These are phyloP conservation scores for Thelephora terrestris DNA, from an alignment of 1,284 basidiomycete genomes.

Conservation along the genomic window DNA sequence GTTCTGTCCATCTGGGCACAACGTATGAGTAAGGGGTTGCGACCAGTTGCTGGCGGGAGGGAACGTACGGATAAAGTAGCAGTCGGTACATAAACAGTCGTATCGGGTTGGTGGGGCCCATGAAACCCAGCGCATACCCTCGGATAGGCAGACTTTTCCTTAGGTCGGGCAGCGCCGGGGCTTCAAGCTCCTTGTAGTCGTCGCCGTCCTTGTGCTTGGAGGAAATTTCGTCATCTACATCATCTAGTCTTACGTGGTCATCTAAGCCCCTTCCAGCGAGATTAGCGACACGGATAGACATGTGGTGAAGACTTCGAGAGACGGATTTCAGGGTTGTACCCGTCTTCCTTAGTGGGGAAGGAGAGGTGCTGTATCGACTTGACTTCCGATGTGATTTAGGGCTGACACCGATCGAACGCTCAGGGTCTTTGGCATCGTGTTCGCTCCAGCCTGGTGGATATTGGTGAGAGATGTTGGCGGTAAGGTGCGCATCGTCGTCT, in stretches of 20 bases:
- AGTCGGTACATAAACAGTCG: slow-evolving; percentile 58
- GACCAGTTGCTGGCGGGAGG: not conserved
- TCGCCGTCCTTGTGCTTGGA: slow-evolving; percentile 17
- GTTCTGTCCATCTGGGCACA: slow-evolving; percentile 72
- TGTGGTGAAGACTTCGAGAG: slow-evolving; percentile 51
- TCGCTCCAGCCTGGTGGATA: slow-evolving; percentile 21
- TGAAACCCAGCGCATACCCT: slow-evolving; percentile 71
- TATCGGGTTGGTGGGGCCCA: slow-evolving; percentile 60
- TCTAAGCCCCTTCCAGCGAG: slow-evolving; percentile 56
- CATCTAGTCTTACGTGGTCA: slow-evolving; percentile 44
- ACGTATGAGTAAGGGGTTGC: slow-evolving; percentile 1
- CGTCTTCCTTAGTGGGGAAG: slow-evolving; percentile 49
- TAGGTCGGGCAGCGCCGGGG: slow-evolving; percentile 34
- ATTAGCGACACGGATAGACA: slow-evolving; percentile 79
- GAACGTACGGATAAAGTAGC: slow-evolving; percentile 55
- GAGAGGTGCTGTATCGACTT: slow-evolving; percentile 37
- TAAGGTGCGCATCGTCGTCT: slow-evolving; percentile 47
- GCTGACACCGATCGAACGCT: slow-evolving; percentile 24
- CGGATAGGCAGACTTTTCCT: slow-evolving; percentile 47
- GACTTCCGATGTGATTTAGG: slow-evolving; percentile 33
- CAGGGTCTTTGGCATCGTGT: slow-evolving; percentile 19
- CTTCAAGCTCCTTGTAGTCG: slow-evolving; percentile 17
- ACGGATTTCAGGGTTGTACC: slow-evolving; percentile 47
- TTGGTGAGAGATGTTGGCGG: slow-evolving; percentile 33
- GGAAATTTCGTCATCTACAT: slow-evolving; percentile 27